Evolutionary conservation across 164 flowering plant genomes (phyloP).

Genomic region (Chloranthus sessilifolius): DNA sequence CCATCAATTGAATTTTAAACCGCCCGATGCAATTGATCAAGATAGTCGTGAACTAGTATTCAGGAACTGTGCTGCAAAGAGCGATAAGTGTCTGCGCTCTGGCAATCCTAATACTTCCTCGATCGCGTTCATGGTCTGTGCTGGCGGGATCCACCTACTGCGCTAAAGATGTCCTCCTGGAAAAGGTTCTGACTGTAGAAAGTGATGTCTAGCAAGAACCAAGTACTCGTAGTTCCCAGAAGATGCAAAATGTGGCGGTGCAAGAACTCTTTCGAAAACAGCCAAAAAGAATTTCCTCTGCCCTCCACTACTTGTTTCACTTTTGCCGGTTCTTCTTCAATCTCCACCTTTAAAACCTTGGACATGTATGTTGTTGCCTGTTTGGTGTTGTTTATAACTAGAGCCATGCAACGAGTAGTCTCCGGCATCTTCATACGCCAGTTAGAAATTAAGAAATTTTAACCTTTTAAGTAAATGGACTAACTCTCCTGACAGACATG

Average conservation of each 20-base stretch:
- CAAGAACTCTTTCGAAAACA: constrained; percentile 11
- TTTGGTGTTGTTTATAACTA: constrained; percentile 61
- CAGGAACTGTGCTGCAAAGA: constrained; percentile 14
- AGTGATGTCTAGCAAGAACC: constrained; percentile 15
- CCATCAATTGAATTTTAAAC: constrained; percentile 11
- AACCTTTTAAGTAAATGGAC: too few relatives aligned
- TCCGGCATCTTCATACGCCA: constrained; percentile 90
- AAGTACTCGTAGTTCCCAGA: constrained; percentile 12
- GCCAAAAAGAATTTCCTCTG: neutral
- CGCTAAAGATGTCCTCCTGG: constrained; percentile 18
- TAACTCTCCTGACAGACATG: too few relatives aligned
- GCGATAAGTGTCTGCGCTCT: constrained; percentile 15
- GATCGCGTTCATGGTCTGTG: constrained; percentile 13
- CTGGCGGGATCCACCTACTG: constrained; percentile 14
- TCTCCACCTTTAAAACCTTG: constrained; percentile 11
- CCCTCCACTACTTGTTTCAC: neutral
- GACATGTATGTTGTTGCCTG: constrained; percentile 39
- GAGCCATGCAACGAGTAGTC: constrained; percentile 78
- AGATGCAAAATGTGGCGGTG: constrained; percentile 13
- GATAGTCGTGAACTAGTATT: constrained; percentile 17
- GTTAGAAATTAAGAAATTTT: too few relatives aligned
- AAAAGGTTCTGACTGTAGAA: constrained; percentile 18
- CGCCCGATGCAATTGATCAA: constrained; percentile 13
- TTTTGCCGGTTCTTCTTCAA: constrained; percentile 4
- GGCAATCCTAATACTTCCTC: constrained; percentile 13